Percentiles rank a stretch among this genome's conserved stretches.
These are phyloP conservation scores for Eimeria necatrix DNA, from an alignment of 169 alveolate species.

Conservation along the genomic window DNA sequence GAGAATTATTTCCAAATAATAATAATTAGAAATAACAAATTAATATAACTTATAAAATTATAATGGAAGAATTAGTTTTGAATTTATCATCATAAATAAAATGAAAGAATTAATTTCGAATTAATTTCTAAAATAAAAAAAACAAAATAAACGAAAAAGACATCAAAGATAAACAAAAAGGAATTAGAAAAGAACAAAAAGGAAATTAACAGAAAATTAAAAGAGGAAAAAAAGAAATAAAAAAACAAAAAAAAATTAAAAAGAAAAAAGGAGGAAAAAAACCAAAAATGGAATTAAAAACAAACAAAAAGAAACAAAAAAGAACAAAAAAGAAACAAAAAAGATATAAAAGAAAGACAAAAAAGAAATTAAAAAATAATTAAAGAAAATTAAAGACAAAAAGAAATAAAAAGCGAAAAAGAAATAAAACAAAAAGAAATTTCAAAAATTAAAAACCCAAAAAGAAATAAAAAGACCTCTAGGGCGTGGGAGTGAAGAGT, in stretches of 20 bases:
- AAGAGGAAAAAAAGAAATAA: neutral
- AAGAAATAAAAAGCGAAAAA: neutral
- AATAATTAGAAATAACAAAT: no score
- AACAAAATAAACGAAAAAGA: neutral
- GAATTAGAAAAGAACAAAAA: no score
- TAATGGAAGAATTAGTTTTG: no score
- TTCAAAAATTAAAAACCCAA: no score
- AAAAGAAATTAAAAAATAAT: no score
- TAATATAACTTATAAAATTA: no score
- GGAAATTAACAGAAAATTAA: no score
- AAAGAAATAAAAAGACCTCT: constrained; percentile 57
- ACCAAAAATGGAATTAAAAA: neutral
- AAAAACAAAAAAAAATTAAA: neutral
- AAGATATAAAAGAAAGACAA: no score
- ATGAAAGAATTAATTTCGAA: no score
- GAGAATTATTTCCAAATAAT: no score
- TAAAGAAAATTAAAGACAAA: neutral
- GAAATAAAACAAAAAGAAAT: neutral
- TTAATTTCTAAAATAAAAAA: no score
- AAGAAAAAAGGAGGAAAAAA: neutral
- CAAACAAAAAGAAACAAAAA: neutral
- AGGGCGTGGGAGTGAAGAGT: constrained; percentile 83
- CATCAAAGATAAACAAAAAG: neutral
- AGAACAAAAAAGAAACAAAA: neutral
- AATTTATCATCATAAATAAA: no score